A percentile compares a stretch with the other conserved stretches of the same genome.
phyloP scores from a whole-genome alignment of 139 green algal genomes.

The Chlorella vulgaris region DNA sequence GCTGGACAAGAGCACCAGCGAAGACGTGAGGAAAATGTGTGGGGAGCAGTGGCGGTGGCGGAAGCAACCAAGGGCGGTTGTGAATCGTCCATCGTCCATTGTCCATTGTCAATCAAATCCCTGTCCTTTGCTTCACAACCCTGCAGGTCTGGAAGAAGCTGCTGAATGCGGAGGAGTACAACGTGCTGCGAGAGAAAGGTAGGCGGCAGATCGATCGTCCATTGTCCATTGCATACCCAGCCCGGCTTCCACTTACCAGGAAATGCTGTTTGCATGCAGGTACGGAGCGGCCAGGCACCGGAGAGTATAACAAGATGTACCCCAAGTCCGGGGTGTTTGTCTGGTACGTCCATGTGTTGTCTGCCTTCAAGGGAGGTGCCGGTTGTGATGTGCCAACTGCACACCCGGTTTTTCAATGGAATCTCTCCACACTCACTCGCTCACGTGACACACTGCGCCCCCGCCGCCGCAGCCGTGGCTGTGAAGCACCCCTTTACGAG shows the following conservation, averaged over 20 bases:
- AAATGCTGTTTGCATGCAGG: neutral
- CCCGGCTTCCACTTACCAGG: too few relatives aligned
- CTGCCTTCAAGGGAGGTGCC: too few relatives aligned
- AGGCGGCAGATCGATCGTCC: too few relatives aligned
- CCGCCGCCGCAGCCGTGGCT: neutral
- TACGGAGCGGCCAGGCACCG: conserved; percentile 81
- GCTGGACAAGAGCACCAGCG: conserved; percentile 65
- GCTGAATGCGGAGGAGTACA: conserved; percentile 50
- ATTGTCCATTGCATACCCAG: too few relatives aligned
- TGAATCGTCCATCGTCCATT: neutral
- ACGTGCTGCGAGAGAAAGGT: conserved; percentile 93
- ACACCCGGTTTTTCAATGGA: neutral
- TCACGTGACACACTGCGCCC: neutral
- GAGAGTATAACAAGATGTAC: conserved; percentile 87
- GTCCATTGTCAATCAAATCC: too few relatives aligned
- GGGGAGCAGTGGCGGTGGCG: neutral
- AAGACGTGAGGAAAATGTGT: conserved; percentile 50
- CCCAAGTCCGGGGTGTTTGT: conserved; percentile 83
- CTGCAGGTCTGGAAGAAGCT: conserved; percentile 33
- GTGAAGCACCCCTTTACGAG: conserved; percentile 48
- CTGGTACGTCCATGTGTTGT: conserved; percentile 55
- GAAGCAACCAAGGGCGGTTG: neutral
- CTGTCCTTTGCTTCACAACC: too few relatives aligned
- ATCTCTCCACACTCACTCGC: neutral
- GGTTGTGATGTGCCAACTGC: too few relatives aligned